These are phyloP conservation scores for Venustampulla echinocandica DNA, from an alignment of 495 filamentous ascomycete species.

Conservation along the genomic window DNA sequence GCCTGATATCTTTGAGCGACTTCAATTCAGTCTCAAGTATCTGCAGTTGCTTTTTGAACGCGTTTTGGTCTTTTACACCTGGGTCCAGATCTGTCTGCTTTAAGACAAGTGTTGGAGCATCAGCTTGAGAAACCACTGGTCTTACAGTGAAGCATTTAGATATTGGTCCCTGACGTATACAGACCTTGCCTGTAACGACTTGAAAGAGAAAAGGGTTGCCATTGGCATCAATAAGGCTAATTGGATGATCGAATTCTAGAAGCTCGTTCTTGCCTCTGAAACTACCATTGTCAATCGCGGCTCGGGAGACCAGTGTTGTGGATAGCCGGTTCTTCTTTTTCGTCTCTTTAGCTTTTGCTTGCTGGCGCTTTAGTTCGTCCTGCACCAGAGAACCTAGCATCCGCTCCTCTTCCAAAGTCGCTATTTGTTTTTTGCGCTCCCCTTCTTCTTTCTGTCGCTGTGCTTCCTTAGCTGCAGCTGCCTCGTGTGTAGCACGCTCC, in stretches of 20 bases:
- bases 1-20: slow-evolving; percentile 58
- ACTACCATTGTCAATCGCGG: slow-evolving; percentile 22
- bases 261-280: slow-evolving; percentile 32
- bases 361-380: slow-evolving; percentile 61
- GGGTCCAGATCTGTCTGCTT: slow-evolving; percentile 57
- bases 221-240: slow-evolving; percentile 48
- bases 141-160: slow-evolving; percentile 60
- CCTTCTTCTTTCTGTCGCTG: slow-evolving; percentile 39
- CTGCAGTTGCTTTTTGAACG: slow-evolving; percentile 59
- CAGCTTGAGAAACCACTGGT: slow-evolving; percentile 43
- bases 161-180: slow-evolving; percentile 45
- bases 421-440: slow-evolving; percentile 42
- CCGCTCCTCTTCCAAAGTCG: slow-evolving; percentile 64
- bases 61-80: slow-evolving; percentile 42
- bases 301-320: slow-evolving; percentile 28
- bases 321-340: slow-evolving; percentile 29
- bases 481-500: slow-evolving; percentile 64
- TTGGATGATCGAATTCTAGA: slow-evolving; percentile 63
- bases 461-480: slow-evolving; percentile 39
- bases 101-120: slow-evolving; percentile 55
- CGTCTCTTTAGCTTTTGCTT: slow-evolving; percentile 46
- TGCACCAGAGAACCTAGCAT: slow-evolving; percentile 66
- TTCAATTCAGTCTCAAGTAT: slow-evolving; percentile 62
- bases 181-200: slow-evolving; percentile 53
- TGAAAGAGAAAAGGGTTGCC: slow-evolving; percentile 52